Evolutionary conservation across 495 filamentous ascomycete species (phyloP).

Genomic region (Friedmanniomyces simplex): DNA sequence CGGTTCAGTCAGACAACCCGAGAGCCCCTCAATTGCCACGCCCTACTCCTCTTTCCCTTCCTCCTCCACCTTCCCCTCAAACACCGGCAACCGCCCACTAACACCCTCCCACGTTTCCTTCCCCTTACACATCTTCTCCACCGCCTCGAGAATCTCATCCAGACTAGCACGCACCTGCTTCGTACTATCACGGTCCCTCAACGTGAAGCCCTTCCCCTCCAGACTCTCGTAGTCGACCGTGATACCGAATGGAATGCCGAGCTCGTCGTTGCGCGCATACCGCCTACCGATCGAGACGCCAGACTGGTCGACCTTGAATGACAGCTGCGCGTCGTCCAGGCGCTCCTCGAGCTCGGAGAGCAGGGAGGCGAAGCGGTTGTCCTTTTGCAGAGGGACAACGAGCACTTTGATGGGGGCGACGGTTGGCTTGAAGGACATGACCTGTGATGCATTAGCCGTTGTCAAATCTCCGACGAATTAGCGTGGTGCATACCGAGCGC

Average conservation of each 20-base stretch:
- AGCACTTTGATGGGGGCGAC: constrained; percentile 62
- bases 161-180: constrained; percentile 56
- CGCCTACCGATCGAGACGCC: constrained; percentile 61
- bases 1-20: too few species aligned
- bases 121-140: constrained; percentile 50
- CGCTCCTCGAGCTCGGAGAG: constrained; percentile 43
- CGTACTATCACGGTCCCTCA: constrained; percentile 56
- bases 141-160: constrained; percentile 53
- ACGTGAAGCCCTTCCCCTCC: constrained; percentile 56
- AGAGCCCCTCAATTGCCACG: neutral
- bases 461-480: neutral
- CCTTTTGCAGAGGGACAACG: constrained; percentile 53
- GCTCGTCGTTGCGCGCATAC: constrained; percentile 54
- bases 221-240: constrained; percentile 64
- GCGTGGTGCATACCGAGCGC: constrained; percentile 42
- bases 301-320: constrained; percentile 55
- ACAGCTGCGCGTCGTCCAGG: constrained; percentile 50
- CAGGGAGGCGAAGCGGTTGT: constrained; percentile 49
- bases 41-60: neutral
- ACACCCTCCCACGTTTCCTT: constrained; percentile 58
- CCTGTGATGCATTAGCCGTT: constrained; percentile 29
- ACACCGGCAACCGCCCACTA: constrained; percentile 50
- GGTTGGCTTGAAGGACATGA: constrained; percentile 56
- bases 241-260: constrained; percentile 55
- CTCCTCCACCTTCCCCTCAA: constrained; percentile 51